A percentile compares a stretch with the other conserved stretches of the same genome.
Evolutionary conservation across 352 stramenopile species (phyloP).

Genomic region (Phytophthora quininea): DNA sequence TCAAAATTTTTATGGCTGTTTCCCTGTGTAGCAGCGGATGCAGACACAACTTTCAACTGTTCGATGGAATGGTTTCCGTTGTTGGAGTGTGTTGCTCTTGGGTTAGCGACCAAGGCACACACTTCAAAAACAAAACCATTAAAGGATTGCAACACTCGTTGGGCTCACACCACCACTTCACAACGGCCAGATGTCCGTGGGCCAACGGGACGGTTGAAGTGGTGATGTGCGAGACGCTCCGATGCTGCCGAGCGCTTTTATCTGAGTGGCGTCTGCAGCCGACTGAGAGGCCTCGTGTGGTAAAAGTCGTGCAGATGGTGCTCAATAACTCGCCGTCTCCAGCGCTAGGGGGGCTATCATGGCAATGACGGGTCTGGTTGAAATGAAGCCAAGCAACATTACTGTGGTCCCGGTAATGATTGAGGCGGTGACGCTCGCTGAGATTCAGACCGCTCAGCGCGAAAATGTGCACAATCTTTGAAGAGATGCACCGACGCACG

Average conservation of each 20-base stretch:
- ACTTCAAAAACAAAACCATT: conserved; percentile 41
- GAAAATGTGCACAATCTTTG: not conserved
- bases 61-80: conserved; percentile 24
- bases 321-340: conserved; percentile 26
- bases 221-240: conserved; percentile 26
- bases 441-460: not conserved
- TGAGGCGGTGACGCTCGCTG: not conserved
- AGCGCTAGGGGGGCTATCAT: conserved; percentile 26
- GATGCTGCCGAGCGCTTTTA: conserved; percentile 14
- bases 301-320: conserved; percentile 24
- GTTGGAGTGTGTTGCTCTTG: conserved; percentile 25
- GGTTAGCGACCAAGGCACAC: conserved; percentile 26
- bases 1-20: conserved; percentile 17
- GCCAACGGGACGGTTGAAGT: conserved; percentile 42
- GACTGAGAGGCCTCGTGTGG: conserved; percentile 11
- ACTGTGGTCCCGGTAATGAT: conserved; percentile 1
- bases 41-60: not conserved
- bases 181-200: conserved; percentile 27
- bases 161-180: conserved; percentile 29
- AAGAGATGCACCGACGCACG: not conserved
- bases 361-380: conserved; percentile 22
- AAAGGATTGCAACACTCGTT: conserved; percentile 14
- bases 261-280: conserved; percentile 12
- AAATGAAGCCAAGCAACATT: not conserved
- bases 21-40: conserved; percentile 10